These are phyloP conservation scores for Oxyria digyna DNA, from an alignment of 148 eudicot genomes.

Conservation along the genomic window DNA sequence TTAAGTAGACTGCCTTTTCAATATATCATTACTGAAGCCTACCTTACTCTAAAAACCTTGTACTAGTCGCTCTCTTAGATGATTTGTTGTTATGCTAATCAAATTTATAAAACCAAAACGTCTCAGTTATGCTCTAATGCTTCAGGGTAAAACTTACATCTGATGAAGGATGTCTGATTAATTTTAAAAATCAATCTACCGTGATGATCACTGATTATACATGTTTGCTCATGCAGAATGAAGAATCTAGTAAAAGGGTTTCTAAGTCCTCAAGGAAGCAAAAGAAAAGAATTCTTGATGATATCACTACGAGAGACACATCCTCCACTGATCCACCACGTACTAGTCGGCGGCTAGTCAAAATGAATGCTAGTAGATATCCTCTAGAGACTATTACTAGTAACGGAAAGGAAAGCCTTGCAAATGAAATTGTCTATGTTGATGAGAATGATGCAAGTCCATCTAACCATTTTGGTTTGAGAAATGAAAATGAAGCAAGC, in stretches of 20 bases:
- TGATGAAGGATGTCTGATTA: background rate
- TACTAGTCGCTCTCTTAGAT: background rate
- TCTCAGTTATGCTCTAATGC: constrained; percentile 1
- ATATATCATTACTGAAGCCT: background rate
- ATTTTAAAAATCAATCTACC: background rate
- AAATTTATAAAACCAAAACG: background rate
- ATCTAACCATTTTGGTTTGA: constrained; percentile 13
- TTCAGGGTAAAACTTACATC: background rate
- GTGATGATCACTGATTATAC: background rate
- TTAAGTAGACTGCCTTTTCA: background rate
- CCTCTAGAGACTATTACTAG: constrained; percentile 11
- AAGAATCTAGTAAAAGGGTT: constrained; percentile 15
- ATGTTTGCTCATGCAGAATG: constrained; percentile 16
- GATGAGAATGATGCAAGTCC: constrained; percentile 11
- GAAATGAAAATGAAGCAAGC: constrained; percentile 18
- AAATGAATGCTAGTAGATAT: constrained; percentile 22
- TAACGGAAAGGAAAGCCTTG: constrained; percentile 14
- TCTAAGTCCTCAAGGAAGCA: constrained; percentile 16
- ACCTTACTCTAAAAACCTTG: background rate
- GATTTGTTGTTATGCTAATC: background rate
- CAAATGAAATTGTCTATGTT: constrained; percentile 11
- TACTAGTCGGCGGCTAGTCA: constrained; percentile 39
- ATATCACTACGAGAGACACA: constrained; percentile 6
- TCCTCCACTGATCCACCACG: constrained; percentile 25
- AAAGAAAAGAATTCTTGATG: constrained; percentile 14